Conservation (phyloP, 2,329 filamentous ascomycete genomes). For the Calonectria pseudoreteaudii region DNA sequence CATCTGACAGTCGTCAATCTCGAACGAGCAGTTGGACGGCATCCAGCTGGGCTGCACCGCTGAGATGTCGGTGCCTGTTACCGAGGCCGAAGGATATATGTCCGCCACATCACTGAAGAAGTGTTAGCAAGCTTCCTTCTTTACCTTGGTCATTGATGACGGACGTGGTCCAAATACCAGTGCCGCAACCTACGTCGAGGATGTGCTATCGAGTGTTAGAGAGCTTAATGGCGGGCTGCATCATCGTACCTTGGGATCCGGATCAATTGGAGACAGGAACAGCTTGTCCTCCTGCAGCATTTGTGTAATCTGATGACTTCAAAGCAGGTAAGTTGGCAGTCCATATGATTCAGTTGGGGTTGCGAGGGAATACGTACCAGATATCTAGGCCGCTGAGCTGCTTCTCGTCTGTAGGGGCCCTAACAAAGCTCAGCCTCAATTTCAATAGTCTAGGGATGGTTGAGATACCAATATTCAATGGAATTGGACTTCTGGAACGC, state of each 20-base stretch:
- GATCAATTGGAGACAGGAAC: slow-evolving; percentile 45
- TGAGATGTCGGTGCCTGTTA: slow-evolving; percentile 51
- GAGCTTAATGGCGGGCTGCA: fast-evolving
- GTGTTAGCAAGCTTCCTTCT: neutral
- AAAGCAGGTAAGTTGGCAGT: neutral
- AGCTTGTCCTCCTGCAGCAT: slow-evolving; percentile 50
- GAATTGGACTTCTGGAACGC: slow-evolving; percentile 41
- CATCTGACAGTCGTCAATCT: slow-evolving; percentile 49
- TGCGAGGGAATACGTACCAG: slow-evolving; percentile 8
- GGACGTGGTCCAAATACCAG: slow-evolving; percentile 64
- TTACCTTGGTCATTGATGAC: neutral
- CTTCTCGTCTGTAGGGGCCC: slow-evolving; percentile 34
- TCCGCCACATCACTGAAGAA: slow-evolving; percentile 44
- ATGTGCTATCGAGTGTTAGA: slow-evolving; percentile 27
- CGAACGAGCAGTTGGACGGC: slow-evolving; percentile 46
- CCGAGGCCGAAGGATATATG: slow-evolving; percentile 41
- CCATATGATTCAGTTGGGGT: neutral
- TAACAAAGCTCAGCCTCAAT: neutral
- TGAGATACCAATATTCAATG: slow-evolving; percentile 42
- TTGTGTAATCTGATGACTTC: slow-evolving; percentile 25
- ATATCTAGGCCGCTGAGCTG: slow-evolving; percentile 30
- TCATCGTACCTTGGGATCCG: slow-evolving; percentile 20
- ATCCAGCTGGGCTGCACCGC: slow-evolving; percentile 48
- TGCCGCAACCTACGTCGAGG: slow-evolving; percentile 68
- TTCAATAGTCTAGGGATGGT: neutral